phyloP scores from a whole-genome alignment of 208 protist species.

The Trichomonas gallinae region DNA sequence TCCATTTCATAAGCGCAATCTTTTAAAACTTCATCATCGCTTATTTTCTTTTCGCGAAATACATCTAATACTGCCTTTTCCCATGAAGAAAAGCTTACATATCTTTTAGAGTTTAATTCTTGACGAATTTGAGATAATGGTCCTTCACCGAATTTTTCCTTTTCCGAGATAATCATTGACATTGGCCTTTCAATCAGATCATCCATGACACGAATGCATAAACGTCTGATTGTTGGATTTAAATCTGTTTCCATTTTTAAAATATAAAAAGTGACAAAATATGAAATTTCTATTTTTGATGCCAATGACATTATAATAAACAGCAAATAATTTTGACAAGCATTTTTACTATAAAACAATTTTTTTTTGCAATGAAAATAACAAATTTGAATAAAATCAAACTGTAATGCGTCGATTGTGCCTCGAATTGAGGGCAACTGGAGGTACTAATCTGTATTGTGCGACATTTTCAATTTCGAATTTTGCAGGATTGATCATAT shows the following conservation, averaged over 20 bases:
- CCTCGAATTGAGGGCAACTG: not conserved
- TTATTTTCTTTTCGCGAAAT: not conserved
- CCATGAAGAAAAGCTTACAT: not conserved
- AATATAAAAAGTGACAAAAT: not conserved
- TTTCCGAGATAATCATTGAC: not conserved
- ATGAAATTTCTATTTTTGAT: too few species aligned
- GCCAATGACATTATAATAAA: too few species aligned
- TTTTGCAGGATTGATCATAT: not conserved
- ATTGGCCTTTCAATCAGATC: not conserved
- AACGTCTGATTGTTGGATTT: not conserved
- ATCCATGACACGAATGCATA: not conserved
- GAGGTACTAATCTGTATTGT: not conserved
- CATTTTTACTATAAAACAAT: not conserved
- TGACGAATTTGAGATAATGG: not conserved
- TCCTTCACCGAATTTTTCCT: not conserved
- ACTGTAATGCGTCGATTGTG: not conserved
- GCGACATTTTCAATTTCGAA: not conserved
- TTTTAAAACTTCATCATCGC: not conserved
- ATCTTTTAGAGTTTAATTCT: not conserved
- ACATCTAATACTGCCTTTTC: not conserved
- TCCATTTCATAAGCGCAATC: not conserved
- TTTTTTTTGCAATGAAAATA: not conserved
- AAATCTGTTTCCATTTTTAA: not conserved
- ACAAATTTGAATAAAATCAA: not conserved
- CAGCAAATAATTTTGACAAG: too few species aligned